These are phyloP conservation scores for Primulina eburnea DNA, from an alignment of 257 asterid species.

Conservation along the genomic window DNA sequence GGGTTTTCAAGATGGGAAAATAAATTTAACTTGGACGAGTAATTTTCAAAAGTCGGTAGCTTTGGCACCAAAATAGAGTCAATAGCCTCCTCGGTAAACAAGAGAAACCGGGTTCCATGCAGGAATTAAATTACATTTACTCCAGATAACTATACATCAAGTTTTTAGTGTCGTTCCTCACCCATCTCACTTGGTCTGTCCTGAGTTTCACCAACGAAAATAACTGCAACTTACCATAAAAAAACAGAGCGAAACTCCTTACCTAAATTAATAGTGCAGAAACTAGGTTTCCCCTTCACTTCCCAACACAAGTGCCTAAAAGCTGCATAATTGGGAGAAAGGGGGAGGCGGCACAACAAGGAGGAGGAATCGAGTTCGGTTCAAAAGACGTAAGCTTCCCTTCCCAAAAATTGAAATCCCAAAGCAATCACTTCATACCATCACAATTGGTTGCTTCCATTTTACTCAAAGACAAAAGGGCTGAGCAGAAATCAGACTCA, in stretches of 20 bases:
- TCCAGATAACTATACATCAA: background rate
- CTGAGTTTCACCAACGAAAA: slow-evolving; percentile 9
- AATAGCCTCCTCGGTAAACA: background rate
- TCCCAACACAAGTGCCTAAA: slow-evolving; percentile 20
- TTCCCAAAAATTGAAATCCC: background rate
- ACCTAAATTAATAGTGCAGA: slow-evolving; percentile 8
- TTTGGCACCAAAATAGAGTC: background rate
- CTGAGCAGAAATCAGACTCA: background rate
- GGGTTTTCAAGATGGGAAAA: background rate
- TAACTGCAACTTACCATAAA: background rate
- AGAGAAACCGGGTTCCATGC: background rate
- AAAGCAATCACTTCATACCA: background rate
- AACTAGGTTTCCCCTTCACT: slow-evolving; percentile 12
- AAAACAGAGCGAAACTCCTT: background rate
- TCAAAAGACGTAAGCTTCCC: slow-evolving; percentile 8
- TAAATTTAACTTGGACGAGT: background rate
- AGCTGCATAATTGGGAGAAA: slow-evolving; percentile 10
- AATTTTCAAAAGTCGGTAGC: background rate
- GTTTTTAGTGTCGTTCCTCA: background rate
- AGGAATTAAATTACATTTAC: no score
- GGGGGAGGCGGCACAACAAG: slow-evolving; percentile 1
- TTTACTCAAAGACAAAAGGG: background rate
- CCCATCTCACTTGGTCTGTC: background rate
- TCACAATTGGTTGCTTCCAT: background rate
- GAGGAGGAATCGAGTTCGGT: background rate